Base-by-base conservation (phyloP, 192 early-diverging fungal species). In the Haplosporangium gracile region DNA sequence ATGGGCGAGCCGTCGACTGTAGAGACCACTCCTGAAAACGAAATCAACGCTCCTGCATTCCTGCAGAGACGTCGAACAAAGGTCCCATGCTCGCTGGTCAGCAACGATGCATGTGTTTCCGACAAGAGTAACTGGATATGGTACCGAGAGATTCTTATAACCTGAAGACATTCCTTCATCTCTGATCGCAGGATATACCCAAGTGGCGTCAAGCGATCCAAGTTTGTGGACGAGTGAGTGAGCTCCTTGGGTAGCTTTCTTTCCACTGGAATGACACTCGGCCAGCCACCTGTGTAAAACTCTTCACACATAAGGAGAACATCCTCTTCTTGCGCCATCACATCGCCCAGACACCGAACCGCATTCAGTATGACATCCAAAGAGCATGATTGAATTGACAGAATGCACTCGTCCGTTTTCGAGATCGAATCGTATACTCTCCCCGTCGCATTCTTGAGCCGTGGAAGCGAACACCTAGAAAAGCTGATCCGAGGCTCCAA, bases 211-310 rank as follows among this genome's bases (percentile, higher is more conserved):
- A 43, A 72, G 8, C 49, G 20, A 47, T 73, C 75, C 43, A 72
- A 11, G 15, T 10, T 22, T 1, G 20, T 70, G 2, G 57, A 6
- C 3, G n/a, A 1, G 10, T 51, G 26, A 2, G 57, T 4, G 7
- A 29, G 29, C 5, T 42, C 24, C 60, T n/a, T 40, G 18, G 13
- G 26, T n/a, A 63, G 32, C 26, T 15, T 20, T 20, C 55, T 47
- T n/a, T 75, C 38, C 26, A 38, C 60, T 36, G 78, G 83, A 42
- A 80, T 80, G 4, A 80, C 18, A 36, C 73, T 80, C 5, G 74
- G 68, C 20, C 24, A 29, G 5, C 75, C 83, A 22, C 83, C 83
- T 47, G 38, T 74, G 63, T 85, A 85, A 68, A 80, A 85, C 4
- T 57, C 57, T 3, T 49, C 36, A 36, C 40, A 70, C 26, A 45